Percentiles rank a stretch among this genome's conserved stretches.
These are phyloP conservation scores for Termitomyces sp. DNA, from an alignment of 768 basidiomycete genomes.

Conservation along the genomic window DNA sequence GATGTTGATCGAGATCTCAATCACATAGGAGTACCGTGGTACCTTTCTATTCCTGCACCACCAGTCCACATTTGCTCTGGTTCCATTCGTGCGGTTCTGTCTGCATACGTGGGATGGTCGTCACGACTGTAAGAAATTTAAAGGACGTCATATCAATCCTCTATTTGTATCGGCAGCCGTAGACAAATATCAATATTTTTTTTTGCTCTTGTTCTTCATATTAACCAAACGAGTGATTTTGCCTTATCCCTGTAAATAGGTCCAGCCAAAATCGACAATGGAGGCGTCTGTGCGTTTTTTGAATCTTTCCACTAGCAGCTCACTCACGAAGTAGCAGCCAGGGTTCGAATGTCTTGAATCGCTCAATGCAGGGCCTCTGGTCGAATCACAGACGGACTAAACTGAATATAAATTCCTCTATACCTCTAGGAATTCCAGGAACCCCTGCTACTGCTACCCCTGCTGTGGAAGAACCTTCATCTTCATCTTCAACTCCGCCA, in stretches of 20 bases:
- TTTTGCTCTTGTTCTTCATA: neutral
- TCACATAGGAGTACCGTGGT: neutral
- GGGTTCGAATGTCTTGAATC: conserved; percentile 71
- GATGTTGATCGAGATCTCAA: neutral
- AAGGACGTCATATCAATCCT: no score
- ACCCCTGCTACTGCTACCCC: conserved; percentile 19
- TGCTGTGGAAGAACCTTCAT: conserved; percentile 16
- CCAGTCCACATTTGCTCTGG: no score
- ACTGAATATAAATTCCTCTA: conserved; percentile 57
- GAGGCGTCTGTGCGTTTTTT: conserved; percentile 20
- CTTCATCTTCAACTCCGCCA: conserved; percentile 2
- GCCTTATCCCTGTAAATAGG: neutral
- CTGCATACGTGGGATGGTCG: neutral
- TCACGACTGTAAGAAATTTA: no score
- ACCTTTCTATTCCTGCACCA: neutral
- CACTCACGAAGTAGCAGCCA: conserved; percentile 44
- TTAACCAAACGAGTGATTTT: neutral
- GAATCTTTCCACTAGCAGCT: neutral
- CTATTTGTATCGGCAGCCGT: neutral
- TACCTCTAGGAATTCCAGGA: conserved; percentile 15
- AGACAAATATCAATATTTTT: conserved; percentile 5
- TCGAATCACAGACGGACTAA: conserved; percentile 57
- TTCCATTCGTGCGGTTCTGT: no score
- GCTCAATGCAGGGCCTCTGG: conserved; percentile 79
- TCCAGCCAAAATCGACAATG: conserved; percentile 8